These are phyloP conservation scores for Alectoria sarmentosa DNA, from an alignment of 495 filamentous ascomycete genomes.

Conservation along the genomic window DNA sequence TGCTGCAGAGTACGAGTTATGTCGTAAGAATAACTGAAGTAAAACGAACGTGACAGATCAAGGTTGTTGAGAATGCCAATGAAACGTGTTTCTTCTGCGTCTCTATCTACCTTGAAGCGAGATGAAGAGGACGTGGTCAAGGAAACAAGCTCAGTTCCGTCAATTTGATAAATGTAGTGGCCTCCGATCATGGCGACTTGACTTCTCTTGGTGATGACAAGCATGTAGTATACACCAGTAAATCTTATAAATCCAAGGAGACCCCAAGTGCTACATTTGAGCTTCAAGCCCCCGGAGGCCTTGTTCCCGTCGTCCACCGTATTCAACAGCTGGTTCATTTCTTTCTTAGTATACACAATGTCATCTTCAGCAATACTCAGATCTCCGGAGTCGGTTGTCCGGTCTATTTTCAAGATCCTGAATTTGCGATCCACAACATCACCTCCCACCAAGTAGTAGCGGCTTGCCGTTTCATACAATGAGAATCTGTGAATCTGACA, in stretches of 20 bases:
- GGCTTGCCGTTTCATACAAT: slow-evolving; percentile 84
- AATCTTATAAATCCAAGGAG: slow-evolving; percentile 92
- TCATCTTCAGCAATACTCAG: slow-evolving; percentile 86
- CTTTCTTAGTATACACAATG: slow-evolving; percentile 83
- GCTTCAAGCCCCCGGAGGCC: slow-evolving; percentile 79
- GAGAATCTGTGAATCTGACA: slow-evolving; percentile 93
- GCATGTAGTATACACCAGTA: slow-evolving; percentile 96
- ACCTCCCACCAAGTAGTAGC: slow-evolving; percentile 89
- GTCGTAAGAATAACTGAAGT: slow-evolving; percentile 98
- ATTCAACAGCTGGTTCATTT: slow-evolving; percentile 88
- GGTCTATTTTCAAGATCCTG: slow-evolving; percentile 88
- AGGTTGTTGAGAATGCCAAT: slow-evolving; percentile 83
- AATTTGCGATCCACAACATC: slow-evolving; percentile 84
- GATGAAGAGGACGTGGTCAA: slow-evolving; percentile 55
- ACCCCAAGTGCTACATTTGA: slow-evolving; percentile 89
- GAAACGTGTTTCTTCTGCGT: slow-evolving; percentile 85
- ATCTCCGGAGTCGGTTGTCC: slow-evolving; percentile 73
- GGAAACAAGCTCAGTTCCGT: slow-evolving; percentile 89
- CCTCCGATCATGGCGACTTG: slow-evolving; percentile 94
- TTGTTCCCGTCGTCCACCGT: slow-evolving; percentile 96
- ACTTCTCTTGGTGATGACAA: slow-evolving; percentile 90
- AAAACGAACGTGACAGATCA: slow-evolving; percentile 84
- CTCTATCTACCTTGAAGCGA: slow-evolving; percentile 66
- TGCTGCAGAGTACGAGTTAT: slow-evolving; percentile 88
- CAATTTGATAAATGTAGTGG: slow-evolving; percentile 91